These are phyloP conservation scores for Cyclotella choctawhatcheeana DNA, from an alignment of 108 stramenopile species.

Conservation along the genomic window DNA sequence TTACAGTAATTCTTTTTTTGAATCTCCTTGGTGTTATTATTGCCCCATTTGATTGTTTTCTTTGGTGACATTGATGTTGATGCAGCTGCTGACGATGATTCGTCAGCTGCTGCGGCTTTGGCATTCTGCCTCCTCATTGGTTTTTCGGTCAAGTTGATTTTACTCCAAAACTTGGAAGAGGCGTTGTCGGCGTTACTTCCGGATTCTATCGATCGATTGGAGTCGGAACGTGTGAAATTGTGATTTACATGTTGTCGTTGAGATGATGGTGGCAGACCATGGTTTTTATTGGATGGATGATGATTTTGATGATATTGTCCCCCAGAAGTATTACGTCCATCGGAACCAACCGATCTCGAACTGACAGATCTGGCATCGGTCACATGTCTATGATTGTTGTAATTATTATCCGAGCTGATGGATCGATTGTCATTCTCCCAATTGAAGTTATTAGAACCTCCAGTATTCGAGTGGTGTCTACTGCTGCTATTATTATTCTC, in stretches of 20 bases:
- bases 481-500: background rate
- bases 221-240: background rate
- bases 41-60: slow-evolving; percentile 17
- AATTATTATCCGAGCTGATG: background rate
- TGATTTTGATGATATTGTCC: background rate
- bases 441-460: background rate
- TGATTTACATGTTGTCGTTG: background rate
- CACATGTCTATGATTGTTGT: no score
- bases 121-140: background rate
- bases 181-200: background rate
- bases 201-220: background rate
- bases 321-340: no score
- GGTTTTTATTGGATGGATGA: background rate
- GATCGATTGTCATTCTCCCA: background rate
- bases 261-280: no score
- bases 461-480: no score
- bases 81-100: background rate
- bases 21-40: background rate
- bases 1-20: slow-evolving; percentile 1
- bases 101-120: background rate
- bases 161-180: background rate
- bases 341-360: no score
- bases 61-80: background rate
- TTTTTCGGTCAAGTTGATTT: background rate
- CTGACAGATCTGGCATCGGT: no score